Conservation (phyloP, 1,284 basidiomycete species). For the Puccinia brachypodii region DNA sequence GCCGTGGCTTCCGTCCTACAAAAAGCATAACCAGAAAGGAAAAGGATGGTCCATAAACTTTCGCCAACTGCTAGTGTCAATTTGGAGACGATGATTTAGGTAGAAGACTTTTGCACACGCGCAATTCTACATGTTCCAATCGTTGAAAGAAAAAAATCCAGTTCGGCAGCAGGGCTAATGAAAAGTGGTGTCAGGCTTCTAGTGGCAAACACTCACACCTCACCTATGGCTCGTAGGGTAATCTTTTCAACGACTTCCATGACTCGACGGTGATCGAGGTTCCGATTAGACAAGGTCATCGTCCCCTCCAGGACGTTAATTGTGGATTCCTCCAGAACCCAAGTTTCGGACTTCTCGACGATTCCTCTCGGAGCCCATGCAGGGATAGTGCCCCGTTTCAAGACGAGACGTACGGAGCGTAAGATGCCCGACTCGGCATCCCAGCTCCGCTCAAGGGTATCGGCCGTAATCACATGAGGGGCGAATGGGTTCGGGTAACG, state of each 20-base stretch:
- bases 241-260: conserved; percentile 32
- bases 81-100: not conserved
- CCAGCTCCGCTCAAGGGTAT: conserved; percentile 79
- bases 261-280: conserved; percentile 40
- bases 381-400: conserved; percentile 85
- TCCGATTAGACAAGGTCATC: conserved; percentile 27
- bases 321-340: conserved; percentile 43
- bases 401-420: conserved; percentile 82
- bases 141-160: not conserved
- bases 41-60: conserved; percentile 3
- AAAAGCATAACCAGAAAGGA: not conserved
- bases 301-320: conserved; percentile 21
- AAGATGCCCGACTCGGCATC: conserved; percentile 70
- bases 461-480: conserved; percentile 88
- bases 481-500: conserved; percentile 97
- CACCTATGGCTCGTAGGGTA: conserved; percentile 33
- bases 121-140: not conserved
- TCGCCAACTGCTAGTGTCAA: not conserved
- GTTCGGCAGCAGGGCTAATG: not conserved
- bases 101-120: conserved; percentile 5
- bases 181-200: not conserved
- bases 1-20: conserved; percentile 23
- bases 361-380: conserved; percentile 84
- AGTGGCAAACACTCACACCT: conserved; percentile 47
- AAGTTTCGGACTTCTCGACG: conserved; percentile 56